These are phyloP conservation scores for Cyclotella atomus DNA, from an alignment of 108 stramenopile species.

Conservation along the genomic window DNA sequence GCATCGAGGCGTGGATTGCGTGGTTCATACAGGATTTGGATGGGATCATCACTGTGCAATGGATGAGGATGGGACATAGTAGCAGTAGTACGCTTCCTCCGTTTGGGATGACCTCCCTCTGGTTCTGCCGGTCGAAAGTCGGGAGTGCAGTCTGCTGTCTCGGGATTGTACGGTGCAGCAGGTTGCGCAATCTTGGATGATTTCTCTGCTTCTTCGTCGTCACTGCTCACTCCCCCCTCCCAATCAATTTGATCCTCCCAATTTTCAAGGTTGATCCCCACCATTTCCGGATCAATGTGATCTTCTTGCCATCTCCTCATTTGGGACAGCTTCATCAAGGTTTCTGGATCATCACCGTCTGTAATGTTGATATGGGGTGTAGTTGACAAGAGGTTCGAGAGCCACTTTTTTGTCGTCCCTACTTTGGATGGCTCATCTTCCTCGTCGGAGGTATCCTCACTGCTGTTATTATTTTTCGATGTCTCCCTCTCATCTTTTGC, in stretches of 20 bases:
- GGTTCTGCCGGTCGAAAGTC: too few relatives aligned
- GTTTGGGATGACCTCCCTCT: too few relatives aligned
- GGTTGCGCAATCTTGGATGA: too few relatives aligned
- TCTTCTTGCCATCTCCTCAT: constrained; percentile 47
- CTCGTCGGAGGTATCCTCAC: too few relatives aligned
- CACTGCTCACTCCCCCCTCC: constrained; percentile 74
- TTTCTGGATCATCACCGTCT: constrained; percentile 36
- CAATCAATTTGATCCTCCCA: constrained; percentile 88
- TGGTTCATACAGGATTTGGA: constrained; percentile 44
- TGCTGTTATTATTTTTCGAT: too few relatives aligned
- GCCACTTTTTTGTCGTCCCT: not conserved
- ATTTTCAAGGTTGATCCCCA: constrained; percentile 74
- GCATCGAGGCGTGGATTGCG: constrained; percentile 84
- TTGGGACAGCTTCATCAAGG: constrained; percentile 27
- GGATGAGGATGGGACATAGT: not conserved
- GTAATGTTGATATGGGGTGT: constrained; percentile 9
- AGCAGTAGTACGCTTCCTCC: too few relatives aligned
- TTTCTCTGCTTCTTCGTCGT: too few relatives aligned
- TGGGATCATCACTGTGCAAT: constrained; percentile 22
- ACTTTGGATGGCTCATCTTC: not conserved
- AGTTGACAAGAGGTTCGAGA: not conserved
- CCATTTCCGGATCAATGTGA: constrained; percentile 57
- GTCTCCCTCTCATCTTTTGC: too few relatives aligned
- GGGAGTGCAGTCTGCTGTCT: constrained; percentile 10
- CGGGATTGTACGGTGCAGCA: not conserved